Conservation (phyloP, 2,329 filamentous ascomycete species). For the Hypoxylon sp. region DNA sequence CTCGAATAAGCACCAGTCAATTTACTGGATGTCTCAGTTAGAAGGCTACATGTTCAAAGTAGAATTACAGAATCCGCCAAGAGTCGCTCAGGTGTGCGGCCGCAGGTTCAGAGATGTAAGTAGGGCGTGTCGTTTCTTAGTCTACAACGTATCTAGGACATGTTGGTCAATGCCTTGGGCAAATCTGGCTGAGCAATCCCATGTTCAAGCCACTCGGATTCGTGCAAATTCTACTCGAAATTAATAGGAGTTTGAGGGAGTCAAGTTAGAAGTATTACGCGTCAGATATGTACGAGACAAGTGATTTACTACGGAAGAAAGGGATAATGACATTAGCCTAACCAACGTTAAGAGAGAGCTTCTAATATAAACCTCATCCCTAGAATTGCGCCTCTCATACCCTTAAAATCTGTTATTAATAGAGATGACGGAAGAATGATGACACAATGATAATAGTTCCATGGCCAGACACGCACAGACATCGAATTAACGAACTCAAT, state of each 20-base stretch:
- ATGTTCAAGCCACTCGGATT: neutral
- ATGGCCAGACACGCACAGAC: neutral
- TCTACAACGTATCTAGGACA: neutral
- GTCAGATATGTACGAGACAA: neutral
- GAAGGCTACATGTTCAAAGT: neutral
- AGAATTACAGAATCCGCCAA: neutral
- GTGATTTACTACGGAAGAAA: neutral
- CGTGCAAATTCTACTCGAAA: neutral
- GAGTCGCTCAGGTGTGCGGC: neutral
- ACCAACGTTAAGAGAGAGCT: neutral
- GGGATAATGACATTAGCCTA: neutral
- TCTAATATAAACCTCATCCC: conserved; percentile 3
- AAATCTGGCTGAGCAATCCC: neutral
- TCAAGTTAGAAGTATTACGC: neutral
- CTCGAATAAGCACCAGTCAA: neutral
- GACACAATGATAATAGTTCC: neutral
- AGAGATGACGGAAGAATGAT: neutral
- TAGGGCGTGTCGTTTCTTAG: neutral
- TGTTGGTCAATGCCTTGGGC: neutral
- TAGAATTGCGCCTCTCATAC: neutral
- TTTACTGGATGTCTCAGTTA: neutral
- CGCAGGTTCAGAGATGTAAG: neutral
- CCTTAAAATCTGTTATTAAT: neutral
- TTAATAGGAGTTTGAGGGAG: neutral
- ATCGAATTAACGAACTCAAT: neutral